Evolutionary conservation across 2,329 filamentous ascomycete genomes (phyloP).

Genomic region (Hypoxylon sp.): DNA sequence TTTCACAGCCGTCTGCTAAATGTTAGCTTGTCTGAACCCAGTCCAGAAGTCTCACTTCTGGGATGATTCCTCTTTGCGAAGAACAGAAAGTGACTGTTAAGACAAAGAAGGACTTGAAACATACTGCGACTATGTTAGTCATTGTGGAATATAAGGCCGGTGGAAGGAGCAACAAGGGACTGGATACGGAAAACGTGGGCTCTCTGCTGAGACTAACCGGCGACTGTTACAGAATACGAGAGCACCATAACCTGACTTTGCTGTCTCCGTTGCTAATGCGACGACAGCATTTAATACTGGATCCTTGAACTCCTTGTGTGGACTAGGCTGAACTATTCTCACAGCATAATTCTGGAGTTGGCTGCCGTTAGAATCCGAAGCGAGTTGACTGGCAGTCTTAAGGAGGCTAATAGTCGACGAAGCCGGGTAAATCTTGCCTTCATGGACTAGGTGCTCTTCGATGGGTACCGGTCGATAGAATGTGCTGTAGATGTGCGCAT

Average conservation of each 20-base stretch:
- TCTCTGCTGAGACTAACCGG: constrained; percentile 39
- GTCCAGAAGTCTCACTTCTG: not conserved
- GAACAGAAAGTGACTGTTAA: not conserved
- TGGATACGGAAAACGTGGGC: not conserved
- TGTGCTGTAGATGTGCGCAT: constrained; percentile 79
- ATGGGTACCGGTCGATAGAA: constrained; percentile 82
- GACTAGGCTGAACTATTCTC: constrained; percentile 68
- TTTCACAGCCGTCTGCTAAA: constrained; percentile 70
- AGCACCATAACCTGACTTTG: constrained; percentile 76
- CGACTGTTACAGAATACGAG: constrained; percentile 82
- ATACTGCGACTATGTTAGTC: constrained; percentile 37
- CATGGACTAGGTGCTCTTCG: constrained; percentile 80
- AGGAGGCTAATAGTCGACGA: constrained; percentile 71
- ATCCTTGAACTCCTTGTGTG: constrained; percentile 73
- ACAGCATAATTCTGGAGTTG: constrained; percentile 58
- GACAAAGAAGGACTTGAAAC: constrained; percentile 10
- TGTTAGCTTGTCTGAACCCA: constrained; percentile 23
- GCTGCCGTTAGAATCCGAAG: constrained; percentile 53
- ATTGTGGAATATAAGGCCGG: not conserved
- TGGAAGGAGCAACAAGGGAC: not conserved
- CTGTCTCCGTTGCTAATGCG: constrained; percentile 77
- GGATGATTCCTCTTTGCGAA: not conserved
- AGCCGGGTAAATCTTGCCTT: constrained; percentile 76
- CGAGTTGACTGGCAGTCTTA: constrained; percentile 69
- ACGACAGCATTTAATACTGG: constrained; percentile 79